Conservation (phyloP, 2,329 filamentous ascomycete genomes). For the Mycocentrospora acerina region DNA sequence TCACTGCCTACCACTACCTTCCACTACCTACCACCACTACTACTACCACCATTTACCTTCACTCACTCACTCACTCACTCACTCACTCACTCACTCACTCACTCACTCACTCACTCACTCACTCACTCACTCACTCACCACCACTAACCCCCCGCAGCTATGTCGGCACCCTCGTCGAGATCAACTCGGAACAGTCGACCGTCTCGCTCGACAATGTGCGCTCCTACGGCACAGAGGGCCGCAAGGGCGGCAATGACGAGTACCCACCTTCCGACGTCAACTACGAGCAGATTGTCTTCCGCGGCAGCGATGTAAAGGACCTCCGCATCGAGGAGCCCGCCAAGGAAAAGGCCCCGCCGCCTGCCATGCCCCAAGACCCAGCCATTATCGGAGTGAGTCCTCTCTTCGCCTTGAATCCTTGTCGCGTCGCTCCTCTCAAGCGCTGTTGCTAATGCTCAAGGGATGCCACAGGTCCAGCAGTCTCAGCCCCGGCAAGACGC, state of each 20-base stretch:
- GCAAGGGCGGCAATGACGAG: slow-evolving; percentile 78
- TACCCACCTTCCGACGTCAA: slow-evolving; percentile 81
- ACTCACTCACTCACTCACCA: too few relatives aligned
- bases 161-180: slow-evolving; percentile 92
- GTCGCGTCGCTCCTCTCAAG: slow-evolving; percentile 6
- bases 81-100: too few relatives aligned
- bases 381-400: slow-evolving; percentile 96
- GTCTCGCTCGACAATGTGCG: slow-evolving; percentile 96
- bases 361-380: slow-evolving; percentile 86
- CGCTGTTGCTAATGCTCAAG: slow-evolving; percentile 25
- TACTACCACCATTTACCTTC: too few relatives aligned
- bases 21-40: too few relatives aligned
- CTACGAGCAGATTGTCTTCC: slow-evolving; percentile 98
- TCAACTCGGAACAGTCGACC: slow-evolving; percentile 95
- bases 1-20: too few relatives aligned
- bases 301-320: slow-evolving; percentile 97
- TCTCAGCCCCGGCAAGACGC: slow-evolving; percentile 24
- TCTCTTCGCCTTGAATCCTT: too few relatives aligned
- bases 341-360: slow-evolving; percentile 69
- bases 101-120: background rate
- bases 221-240: slow-evolving; percentile 91
- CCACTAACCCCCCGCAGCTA: too few relatives aligned
- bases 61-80: too few relatives aligned
- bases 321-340: slow-evolving; percentile 86
- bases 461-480: slow-evolving; percentile 33